A percentile compares a stretch with the other conserved stretches of the same genome.
Evolutionary conservation across 371 early-diverging fungal genomes (phyloP).

Genomic region (Entomophthora muscae): DNA sequence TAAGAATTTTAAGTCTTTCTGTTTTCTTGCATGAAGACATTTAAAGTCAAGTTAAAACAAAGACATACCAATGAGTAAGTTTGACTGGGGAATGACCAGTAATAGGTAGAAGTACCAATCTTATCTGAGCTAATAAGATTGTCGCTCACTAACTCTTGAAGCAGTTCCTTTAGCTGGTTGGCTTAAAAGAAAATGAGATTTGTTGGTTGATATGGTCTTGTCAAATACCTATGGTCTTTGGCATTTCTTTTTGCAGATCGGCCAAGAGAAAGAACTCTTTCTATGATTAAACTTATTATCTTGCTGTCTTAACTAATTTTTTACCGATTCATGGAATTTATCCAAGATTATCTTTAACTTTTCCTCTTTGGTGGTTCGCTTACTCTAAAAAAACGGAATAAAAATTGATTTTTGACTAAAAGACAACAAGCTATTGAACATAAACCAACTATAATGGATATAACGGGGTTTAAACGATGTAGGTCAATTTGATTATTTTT

Average conservation of each 20-base stretch:
- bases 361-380: background rate
- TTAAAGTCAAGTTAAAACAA: conserved; percentile 11
- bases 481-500: no score
- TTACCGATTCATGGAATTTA: background rate
- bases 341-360: background rate
- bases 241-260: background rate
- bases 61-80: conserved; percentile 32
- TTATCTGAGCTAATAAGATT: conserved; percentile 73
- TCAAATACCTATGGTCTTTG: background rate
- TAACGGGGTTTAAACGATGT: no score
- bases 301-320: background rate
- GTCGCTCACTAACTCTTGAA: conserved; percentile 83
- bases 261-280: background rate
- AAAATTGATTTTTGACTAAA: no score
- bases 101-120: conserved; percentile 82
- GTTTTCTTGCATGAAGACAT: background rate
- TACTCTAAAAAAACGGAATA: background rate
- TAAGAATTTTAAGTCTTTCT: background rate
- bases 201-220: background rate
- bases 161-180: conserved; percentile 82
- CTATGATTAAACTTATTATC: background rate
- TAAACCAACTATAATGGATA: no score
- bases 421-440: no score
- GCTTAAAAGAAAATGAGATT: background rate
- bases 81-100: conserved; percentile 80